Percentiles rank a stretch among this genome's conserved stretches.
Conservation (phyloP, 768 basidiomycete species). For the Fomitopsis serialis region DNA sequence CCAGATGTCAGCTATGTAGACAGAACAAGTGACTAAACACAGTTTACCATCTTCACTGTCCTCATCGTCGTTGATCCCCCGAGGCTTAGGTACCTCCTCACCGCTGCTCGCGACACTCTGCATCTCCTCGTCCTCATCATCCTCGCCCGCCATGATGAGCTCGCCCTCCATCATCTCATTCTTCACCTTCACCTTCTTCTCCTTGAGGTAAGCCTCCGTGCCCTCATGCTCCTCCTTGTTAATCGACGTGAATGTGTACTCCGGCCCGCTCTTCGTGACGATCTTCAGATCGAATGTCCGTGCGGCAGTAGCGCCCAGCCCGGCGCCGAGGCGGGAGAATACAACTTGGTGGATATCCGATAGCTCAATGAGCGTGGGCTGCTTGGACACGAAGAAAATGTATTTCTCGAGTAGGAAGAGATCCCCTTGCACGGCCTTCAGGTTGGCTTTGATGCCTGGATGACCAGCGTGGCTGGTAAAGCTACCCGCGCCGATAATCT, state of each 20-base stretch:
- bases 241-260: conserved; percentile 88
- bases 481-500: conserved; percentile 81
- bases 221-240: conserved; percentile 93
- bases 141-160: conserved; percentile 63
- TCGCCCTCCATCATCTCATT: conserved; percentile 93
- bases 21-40: background rate
- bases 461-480: conserved; percentile 85
- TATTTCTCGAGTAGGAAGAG: conserved; percentile 98
- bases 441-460: conserved; percentile 94
- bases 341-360: conserved; percentile 85
- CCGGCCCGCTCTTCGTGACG: conserved; percentile 76
- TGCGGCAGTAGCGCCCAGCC: conserved; percentile 74
- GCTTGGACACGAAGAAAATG: conserved; percentile 96
- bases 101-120: conserved; percentile 73
- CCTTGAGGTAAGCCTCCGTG: conserved; percentile 78
- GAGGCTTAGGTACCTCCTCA: conserved; percentile 48
- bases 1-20: background rate
- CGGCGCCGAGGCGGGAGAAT: conserved; percentile 90
- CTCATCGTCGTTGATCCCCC: conserved; percentile 58
- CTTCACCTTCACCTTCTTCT: conserved; percentile 91
- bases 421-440: conserved; percentile 95
- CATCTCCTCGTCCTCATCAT: conserved; percentile 79
- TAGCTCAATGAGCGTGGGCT: conserved; percentile 86
- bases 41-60: conserved; percentile 69
- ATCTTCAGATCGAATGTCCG: conserved; percentile 94